These are phyloP conservation scores for Brettanomyces custersianus DNA, from an alignment of 805 yeast species.

Conservation along the genomic window DNA sequence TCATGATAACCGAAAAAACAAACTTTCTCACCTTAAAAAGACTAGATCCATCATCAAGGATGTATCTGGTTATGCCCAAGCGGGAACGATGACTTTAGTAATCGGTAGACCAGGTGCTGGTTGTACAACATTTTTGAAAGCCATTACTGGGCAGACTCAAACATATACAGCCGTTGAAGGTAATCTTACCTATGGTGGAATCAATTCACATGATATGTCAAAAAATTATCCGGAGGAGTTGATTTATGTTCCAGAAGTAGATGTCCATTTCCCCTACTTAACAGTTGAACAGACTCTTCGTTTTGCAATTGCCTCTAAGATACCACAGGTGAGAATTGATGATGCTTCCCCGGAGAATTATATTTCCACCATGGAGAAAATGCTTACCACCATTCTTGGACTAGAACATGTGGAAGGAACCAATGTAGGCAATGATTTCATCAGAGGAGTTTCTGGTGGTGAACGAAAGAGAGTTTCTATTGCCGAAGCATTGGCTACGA, in stretches of 20 bases:
- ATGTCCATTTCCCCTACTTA: slow-evolving; percentile 43
- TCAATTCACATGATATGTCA: slow-evolving; percentile 24
- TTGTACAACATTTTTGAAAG: slow-evolving; percentile 43
- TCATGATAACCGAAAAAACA: no score
- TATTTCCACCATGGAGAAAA: slow-evolving; percentile 32
- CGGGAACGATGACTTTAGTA: slow-evolving; percentile 45
- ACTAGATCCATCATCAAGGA: not conserved
- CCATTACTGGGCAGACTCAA: slow-evolving; percentile 33
- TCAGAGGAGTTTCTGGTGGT: slow-evolving; percentile 65
- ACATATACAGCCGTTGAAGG: slow-evolving; percentile 29
- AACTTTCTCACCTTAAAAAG: no score
- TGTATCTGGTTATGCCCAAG: slow-evolving; percentile 18
- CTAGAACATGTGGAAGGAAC: slow-evolving; percentile 50
- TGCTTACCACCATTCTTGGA: slow-evolving; percentile 44
- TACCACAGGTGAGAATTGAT: slow-evolving; percentile 39
- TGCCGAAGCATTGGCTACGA: slow-evolving; percentile 49
- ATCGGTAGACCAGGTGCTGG: slow-evolving; percentile 54
- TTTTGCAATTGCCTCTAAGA: slow-evolving; percentile 43
- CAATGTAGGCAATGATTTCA: slow-evolving; percentile 53
- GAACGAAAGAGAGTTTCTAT: slow-evolving; percentile 62
- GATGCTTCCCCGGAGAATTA: slow-evolving; percentile 30
- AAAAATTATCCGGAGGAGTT: slow-evolving; percentile 26
- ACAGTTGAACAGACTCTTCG: slow-evolving; percentile 44
- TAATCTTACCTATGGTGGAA: slow-evolving; percentile 37
- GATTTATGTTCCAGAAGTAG: slow-evolving; percentile 45